Conservation (phyloP, 768 basidiomycete genomes). For the Trametes maxima region DNA sequence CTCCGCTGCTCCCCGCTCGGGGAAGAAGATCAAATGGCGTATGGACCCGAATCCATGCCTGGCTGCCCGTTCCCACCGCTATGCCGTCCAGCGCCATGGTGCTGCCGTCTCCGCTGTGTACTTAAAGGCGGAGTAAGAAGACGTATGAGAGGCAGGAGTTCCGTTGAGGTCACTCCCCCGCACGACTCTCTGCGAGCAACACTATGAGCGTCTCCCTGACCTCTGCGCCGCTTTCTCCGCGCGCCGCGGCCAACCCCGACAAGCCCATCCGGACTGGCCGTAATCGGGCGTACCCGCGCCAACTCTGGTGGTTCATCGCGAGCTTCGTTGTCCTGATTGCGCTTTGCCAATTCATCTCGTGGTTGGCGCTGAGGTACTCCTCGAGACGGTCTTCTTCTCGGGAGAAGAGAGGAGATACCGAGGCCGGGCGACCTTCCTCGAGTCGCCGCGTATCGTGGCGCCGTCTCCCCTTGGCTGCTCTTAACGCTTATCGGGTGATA, state of each 20-base stretch:
- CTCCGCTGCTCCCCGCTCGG: background rate
- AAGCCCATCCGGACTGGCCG: conserved; percentile 6
- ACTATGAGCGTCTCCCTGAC: background rate
- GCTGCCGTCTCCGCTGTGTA: no score
- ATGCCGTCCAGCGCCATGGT: no score
- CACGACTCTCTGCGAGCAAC: background rate
- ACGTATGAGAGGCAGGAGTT: no score
- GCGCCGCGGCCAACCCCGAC: conserved; percentile 11
- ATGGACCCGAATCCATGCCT: background rate
- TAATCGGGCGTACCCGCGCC: conserved; percentile 38
- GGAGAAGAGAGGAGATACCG: background rate
- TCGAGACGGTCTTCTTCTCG: background rate
- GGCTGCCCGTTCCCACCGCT: conserved; percentile 6
- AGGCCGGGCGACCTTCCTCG: background rate
- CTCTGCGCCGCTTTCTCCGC: background rate
- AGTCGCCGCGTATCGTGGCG: conserved; percentile 20
- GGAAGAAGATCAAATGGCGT: conserved; percentile 1
- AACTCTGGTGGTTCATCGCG: conserved; percentile 46
- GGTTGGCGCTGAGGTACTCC: conserved; percentile 6
- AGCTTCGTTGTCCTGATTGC: conserved; percentile 45
- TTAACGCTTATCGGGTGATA: conserved; percentile 34
- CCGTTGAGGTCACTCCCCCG: background rate
- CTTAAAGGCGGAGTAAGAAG: no score
- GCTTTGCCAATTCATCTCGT: conserved; percentile 37
- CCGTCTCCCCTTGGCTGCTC: conserved; percentile 29